Evolutionary conservation across 1,139 yeast genomes (phyloP).

Genomic region (Taphrina populina): DNA sequence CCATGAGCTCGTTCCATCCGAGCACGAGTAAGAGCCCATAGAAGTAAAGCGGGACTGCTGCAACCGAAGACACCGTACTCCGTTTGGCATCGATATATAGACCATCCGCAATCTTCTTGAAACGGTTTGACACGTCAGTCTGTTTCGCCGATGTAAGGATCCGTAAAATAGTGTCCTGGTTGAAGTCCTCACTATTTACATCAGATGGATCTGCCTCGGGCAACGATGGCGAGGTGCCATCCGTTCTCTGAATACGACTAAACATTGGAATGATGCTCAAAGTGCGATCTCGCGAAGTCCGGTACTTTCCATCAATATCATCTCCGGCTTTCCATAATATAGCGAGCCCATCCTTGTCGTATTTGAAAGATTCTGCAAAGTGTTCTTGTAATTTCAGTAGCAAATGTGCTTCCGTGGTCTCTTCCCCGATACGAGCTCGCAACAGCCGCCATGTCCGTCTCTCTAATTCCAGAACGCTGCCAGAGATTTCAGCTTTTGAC

Average conservation of each 20-base stretch:
- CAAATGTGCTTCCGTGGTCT: constrained; percentile 46
- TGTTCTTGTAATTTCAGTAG: constrained; percentile 48
- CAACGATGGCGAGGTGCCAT: constrained; percentile 52
- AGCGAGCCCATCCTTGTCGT: constrained; percentile 80
- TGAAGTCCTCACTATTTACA: constrained; percentile 1
- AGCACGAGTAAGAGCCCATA: constrained; percentile 68
- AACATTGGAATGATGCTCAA: constrained; percentile 31
- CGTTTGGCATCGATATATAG: constrained; percentile 73
- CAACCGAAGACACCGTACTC: constrained; percentile 64
- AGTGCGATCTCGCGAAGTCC: constrained; percentile 59
- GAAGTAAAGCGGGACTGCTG: constrained; percentile 81
- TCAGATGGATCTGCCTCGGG: constrained; percentile 45
- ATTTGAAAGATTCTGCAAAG: constrained; percentile 80
- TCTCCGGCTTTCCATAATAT: constrained; percentile 71
- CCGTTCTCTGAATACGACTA: constrained; percentile 22
- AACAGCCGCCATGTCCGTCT: constrained; percentile 62
- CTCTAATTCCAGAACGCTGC: neutral
- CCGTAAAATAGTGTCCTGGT: constrained; percentile 48
- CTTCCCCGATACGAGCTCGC: constrained; percentile 59
- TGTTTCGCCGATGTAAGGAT: constrained; percentile 62
- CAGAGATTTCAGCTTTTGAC: constrained; percentile 45
- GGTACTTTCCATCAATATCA: constrained; percentile 69
- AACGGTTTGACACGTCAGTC: constrained; percentile 57
- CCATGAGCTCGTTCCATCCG: constrained; percentile 96
- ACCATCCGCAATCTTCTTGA: constrained; percentile 76